phyloP scores from a whole-genome alignment of 1,139 yeast genomes.

The Blastobotrys raffinosifermentans region DNA sequence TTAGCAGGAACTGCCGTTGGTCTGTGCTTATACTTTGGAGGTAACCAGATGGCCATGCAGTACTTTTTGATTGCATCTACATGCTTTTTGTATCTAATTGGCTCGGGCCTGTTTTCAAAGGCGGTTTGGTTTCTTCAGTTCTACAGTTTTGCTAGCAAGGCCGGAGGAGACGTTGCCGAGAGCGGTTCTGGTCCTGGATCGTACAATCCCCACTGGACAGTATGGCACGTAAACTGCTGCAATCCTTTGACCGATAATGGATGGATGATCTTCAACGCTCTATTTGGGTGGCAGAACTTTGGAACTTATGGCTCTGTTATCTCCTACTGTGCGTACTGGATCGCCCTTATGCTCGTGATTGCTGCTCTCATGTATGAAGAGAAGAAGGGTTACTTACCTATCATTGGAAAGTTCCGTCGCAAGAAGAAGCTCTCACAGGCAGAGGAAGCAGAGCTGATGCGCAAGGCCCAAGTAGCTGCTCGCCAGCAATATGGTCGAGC shows the following conservation, averaged over 20 bases:
- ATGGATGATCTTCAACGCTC: slow-evolving; percentile 88
- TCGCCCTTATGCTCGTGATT: slow-evolving; percentile 46
- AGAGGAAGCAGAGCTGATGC: slow-evolving; percentile 29
- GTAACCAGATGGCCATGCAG: slow-evolving; percentile 71
- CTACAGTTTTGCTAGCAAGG: slow-evolving; percentile 57
- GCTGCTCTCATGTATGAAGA: slow-evolving; percentile 55
- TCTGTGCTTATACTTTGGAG: slow-evolving; percentile 63
- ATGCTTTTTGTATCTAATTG: slow-evolving; percentile 75
- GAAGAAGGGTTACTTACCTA: slow-evolving; percentile 35
- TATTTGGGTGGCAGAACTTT: slow-evolving; percentile 92
- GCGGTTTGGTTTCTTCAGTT: slow-evolving; percentile 89
- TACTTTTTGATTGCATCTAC: slow-evolving; percentile 78
- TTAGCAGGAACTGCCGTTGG: slow-evolving; percentile 66
- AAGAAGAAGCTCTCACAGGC: slow-evolving; percentile 23
- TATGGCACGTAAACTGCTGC: slow-evolving; percentile 98
- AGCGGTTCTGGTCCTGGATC: slow-evolving; percentile 93
- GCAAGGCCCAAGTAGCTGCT: slow-evolving; percentile 28
- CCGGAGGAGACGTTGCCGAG: slow-evolving; percentile 85
- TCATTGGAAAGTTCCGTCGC: slow-evolving; percentile 16
- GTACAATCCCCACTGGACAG: slow-evolving; percentile 70
- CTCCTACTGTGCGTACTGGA: slow-evolving; percentile 74
- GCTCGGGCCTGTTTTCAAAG: slow-evolving; percentile 85
- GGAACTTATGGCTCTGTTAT: slow-evolving; percentile 89
- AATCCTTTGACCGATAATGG: slow-evolving; percentile 87
- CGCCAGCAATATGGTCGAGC: slow-evolving; percentile 16